phyloP scores from a whole-genome alignment of 169 alveolate genomes.

The Plasmodium fragile region DNA sequence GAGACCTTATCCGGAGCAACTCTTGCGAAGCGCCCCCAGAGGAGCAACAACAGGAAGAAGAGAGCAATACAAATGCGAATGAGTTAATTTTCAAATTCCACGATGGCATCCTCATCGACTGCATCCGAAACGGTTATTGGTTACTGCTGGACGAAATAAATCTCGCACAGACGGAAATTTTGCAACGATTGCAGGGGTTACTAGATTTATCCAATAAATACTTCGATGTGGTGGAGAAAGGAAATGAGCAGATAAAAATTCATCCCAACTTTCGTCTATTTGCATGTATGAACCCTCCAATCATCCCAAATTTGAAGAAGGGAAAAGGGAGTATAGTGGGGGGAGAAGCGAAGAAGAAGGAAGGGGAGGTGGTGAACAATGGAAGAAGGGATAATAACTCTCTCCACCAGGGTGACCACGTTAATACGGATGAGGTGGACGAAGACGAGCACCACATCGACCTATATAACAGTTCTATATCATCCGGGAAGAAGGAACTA shows the following conservation, averaged over 20 bases:
- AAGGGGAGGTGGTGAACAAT: not conserved
- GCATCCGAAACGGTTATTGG: conserved; percentile 99
- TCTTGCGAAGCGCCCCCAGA: not conserved
- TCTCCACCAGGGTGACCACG: not conserved
- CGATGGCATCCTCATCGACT: conserved; percentile 97
- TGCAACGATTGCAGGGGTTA: conserved; percentile 91
- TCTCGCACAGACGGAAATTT: conserved; percentile 96
- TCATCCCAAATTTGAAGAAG: conserved; percentile 79
- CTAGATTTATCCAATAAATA: conserved; percentile 38
- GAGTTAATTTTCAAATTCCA: conserved; percentile 91
- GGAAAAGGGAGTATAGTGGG: conserved; percentile 69
- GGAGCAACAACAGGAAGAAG: conserved; percentile 37
- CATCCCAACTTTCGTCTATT: conserved; percentile 97
- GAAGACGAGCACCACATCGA: conserved; percentile 73
- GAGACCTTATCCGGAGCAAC: not conserved
- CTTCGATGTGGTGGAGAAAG: conserved; percentile 88
- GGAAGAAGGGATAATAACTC: not conserved
- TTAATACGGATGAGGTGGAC: conserved; percentile 12
- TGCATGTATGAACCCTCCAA: conserved; percentile 99
- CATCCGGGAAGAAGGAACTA: conserved; percentile 97
- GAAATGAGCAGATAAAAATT: conserved; percentile 88
- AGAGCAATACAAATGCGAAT: not conserved
- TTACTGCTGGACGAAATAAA: conserved; percentile 99
- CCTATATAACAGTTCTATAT: conserved; percentile 91
- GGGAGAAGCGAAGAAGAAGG: conserved; percentile 77